A percentile compares a stretch with the other conserved stretches of the same genome.
These are phyloP conservation scores for Rhododendron kiyosumense DNA, from an alignment of 148 eudicot species.

Conservation along the genomic window DNA sequence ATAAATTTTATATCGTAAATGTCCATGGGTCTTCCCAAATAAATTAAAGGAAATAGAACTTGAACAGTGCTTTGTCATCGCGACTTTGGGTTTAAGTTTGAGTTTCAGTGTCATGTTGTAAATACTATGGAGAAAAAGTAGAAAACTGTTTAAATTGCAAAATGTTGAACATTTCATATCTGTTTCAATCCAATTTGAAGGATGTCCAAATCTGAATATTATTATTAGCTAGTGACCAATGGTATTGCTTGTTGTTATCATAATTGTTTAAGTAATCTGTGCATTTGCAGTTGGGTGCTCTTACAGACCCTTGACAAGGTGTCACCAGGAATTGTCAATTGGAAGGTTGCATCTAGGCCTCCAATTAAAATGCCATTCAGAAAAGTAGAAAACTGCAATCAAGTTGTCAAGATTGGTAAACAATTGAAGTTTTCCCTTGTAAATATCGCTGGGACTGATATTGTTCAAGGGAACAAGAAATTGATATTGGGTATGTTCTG, in stretches of 20 bases:
- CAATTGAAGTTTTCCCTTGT: constrained; percentile 96
- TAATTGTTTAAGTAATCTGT: not conserved
- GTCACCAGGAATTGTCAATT: constrained; percentile 92
- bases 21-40: not conserved
- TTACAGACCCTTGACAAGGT: constrained; percentile 87
- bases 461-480: constrained; percentile 97
- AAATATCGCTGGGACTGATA: constrained; percentile 97
- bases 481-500: constrained; percentile 69
- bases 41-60: not conserved
- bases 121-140: not conserved
- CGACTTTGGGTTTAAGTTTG: not conserved
- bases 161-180: not conserved
- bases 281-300: constrained; percentile 76
- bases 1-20: not conserved
- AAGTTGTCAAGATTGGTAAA: constrained; percentile 92
- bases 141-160: not conserved
- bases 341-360: constrained; percentile 92
- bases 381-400: constrained; percentile 99
- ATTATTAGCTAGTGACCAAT: not conserved
- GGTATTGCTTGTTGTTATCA: not conserved
- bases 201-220: not conserved
- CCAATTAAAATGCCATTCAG: constrained; percentile 98
- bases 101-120: not conserved
- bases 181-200: not conserved
- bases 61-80: constrained; percentile 1